Conservation (phyloP, 495 filamentous ascomycete species). For the Terfezia boudieri region DNA sequence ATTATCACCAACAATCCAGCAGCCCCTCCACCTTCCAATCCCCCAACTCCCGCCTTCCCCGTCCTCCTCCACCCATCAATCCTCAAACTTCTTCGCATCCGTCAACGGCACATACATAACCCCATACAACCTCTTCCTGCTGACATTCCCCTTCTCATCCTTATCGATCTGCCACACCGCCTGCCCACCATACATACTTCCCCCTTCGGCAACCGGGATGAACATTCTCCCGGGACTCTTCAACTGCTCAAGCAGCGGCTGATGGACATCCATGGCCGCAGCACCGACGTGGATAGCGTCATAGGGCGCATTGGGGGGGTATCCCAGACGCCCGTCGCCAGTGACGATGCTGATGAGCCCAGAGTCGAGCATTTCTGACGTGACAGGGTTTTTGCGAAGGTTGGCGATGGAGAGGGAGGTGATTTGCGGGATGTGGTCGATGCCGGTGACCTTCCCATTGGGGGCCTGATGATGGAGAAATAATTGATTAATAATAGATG, state of each 20-base stretch:
- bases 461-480: not conserved
- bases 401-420: slow-evolving; percentile 51
- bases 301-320: slow-evolving; percentile 28
- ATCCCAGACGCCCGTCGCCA: slow-evolving; percentile 66
- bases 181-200: slow-evolving; percentile 26
- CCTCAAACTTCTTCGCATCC: slow-evolving; percentile 30
- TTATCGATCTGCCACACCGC: slow-evolving; percentile 86
- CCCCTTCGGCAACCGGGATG: slow-evolving; percentile 54
- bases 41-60: no score
- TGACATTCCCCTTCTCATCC: slow-evolving; percentile 49
- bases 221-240: slow-evolving; percentile 61
- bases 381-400: slow-evolving; percentile 48
- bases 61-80: not conserved
- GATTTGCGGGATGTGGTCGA: slow-evolving; percentile 72
- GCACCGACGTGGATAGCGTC: slow-evolving; percentile 96
- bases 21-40: no score
- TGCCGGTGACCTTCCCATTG: slow-evolving; percentile 43
- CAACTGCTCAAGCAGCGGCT: slow-evolving; percentile 54
- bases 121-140: slow-evolving; percentile 51
- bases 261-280: slow-evolving; percentile 52
- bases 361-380: slow-evolving; percentile 32
- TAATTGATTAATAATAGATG: not conserved
- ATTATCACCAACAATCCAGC: no score
- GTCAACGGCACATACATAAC: slow-evolving; percentile 91
- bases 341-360: slow-evolving; percentile 51